Conservation (phyloP, 768 basidiomycete genomes). For the Coprinopsis cinerea region DNA sequence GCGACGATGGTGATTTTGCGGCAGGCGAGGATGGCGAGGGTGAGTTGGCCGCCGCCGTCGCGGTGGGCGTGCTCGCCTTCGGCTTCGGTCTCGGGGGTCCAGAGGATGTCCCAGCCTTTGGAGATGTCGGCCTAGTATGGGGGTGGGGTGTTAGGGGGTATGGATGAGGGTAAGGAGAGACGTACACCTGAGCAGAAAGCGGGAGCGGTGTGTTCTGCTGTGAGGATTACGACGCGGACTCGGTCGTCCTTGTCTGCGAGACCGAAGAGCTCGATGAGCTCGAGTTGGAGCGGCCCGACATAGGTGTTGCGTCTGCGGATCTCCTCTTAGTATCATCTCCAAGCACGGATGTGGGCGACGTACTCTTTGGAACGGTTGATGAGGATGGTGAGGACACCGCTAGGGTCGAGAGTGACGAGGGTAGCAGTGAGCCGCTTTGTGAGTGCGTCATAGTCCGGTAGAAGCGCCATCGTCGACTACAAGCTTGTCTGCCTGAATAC, state of each 20-base stretch:
- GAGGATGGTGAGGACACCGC: slow-evolving; percentile 35
- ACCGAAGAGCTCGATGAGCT: slow-evolving; percentile 39
- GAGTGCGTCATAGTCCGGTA: too few species aligned
- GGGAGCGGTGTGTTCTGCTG: slow-evolving; percentile 43
- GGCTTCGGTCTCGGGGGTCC: slow-evolving; percentile 33
- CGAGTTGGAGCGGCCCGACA: slow-evolving; percentile 24
- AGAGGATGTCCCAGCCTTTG: slow-evolving; percentile 39
- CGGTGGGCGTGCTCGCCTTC: slow-evolving; percentile 47
- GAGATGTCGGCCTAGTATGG: slow-evolving; percentile 41
- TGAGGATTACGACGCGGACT: slow-evolving; percentile 45
- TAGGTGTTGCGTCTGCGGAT: slow-evolving; percentile 41
- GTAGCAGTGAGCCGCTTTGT: too few species aligned
- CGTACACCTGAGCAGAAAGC: slow-evolving; percentile 54
- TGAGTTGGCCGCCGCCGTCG: slow-evolving; percentile 41
- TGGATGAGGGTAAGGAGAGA: neutral
- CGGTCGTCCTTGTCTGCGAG: slow-evolving; percentile 47
- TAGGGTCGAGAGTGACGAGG: slow-evolving; percentile 38
- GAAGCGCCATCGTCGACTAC: too few species aligned
- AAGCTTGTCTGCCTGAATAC: too few species aligned
- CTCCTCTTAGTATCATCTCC: neutral
- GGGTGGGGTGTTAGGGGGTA: neutral
- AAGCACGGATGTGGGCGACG: neutral
- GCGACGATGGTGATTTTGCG: slow-evolving; percentile 51
- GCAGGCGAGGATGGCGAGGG: slow-evolving; percentile 44
- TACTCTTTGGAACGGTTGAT: slow-evolving; percentile 46